phyloP scores from a whole-genome alignment of 2,329 filamentous ascomycete genomes.

The Atkinsonella texensis region DNA sequence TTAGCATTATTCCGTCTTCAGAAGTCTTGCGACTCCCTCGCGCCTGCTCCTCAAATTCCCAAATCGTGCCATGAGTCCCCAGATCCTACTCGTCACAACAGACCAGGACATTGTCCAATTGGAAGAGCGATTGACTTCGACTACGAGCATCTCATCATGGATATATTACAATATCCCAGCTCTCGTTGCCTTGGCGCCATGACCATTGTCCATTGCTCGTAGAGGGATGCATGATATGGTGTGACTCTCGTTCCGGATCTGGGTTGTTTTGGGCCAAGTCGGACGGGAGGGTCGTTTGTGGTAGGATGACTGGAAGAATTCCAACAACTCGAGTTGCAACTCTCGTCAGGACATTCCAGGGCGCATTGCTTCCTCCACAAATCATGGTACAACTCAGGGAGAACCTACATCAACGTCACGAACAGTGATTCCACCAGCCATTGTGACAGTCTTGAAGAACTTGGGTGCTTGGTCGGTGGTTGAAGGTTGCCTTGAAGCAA shows the following conservation, averaged over 20 bases:
- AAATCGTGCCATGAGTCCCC: slow-evolving; percentile 8
- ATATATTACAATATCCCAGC: background rate
- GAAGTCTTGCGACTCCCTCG: slow-evolving; percentile 63
- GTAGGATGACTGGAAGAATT: background rate
- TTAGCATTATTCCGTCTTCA: slow-evolving; percentile 67
- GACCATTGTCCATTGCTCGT: background rate
- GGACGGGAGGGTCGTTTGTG: background rate
- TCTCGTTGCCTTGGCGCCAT: background rate
- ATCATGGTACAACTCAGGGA: slow-evolving; percentile 14
- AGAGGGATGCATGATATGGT: background rate
- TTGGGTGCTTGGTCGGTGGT: slow-evolving; percentile 11
- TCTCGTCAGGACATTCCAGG: background rate
- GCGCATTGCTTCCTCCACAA: background rate
- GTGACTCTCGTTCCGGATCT: background rate
- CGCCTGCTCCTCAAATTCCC: slow-evolving; percentile 47
- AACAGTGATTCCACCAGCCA: slow-evolving; percentile 69
- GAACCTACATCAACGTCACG: slow-evolving; percentile 73
- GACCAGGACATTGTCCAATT: background rate
- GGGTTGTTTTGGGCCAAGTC: slow-evolving; percentile 5
- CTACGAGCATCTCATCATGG: background rate
- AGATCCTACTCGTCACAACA: slow-evolving; percentile 4
- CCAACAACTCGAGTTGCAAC: background rate
- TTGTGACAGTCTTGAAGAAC: slow-evolving; percentile 48
- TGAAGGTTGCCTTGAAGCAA: slow-evolving; percentile 19
- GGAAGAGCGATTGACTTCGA: background rate